A percentile compares a stretch with the other conserved stretches of the same genome.
Evolutionary conservation across 2,329 filamentous ascomycete genomes (phyloP).

Genomic region (Fusarium brevicatenulatum): DNA sequence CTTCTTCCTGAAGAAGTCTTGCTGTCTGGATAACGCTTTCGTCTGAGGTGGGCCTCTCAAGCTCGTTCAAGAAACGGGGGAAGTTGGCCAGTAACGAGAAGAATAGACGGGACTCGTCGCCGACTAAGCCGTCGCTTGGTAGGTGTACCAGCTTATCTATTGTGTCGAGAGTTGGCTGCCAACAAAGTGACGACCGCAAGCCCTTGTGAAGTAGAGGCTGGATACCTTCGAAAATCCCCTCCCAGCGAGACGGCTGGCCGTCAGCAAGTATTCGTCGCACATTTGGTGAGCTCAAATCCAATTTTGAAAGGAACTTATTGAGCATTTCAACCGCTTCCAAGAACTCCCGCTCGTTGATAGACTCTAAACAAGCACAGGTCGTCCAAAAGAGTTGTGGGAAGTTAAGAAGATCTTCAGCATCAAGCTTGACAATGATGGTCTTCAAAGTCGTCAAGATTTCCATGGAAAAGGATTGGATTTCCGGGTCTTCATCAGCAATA

Average conservation of each 20-base stretch:
- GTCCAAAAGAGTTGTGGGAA: constrained; percentile 99
- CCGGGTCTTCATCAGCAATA: constrained; percentile 91
- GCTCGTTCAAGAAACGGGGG: constrained; percentile 81
- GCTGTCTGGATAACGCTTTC: constrained; percentile 70
- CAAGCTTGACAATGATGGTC: constrained; percentile 87
- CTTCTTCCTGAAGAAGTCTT: constrained; percentile 74
- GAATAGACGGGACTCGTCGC: constrained; percentile 82
- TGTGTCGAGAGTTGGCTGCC: constrained; percentile 79
- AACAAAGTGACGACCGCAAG: constrained; percentile 83
- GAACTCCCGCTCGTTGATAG: constrained; percentile 95
- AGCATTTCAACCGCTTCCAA: constrained; percentile 92
- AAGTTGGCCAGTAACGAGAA: constrained; percentile 93
- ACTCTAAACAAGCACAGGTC: constrained; percentile 93
- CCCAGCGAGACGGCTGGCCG: constrained; percentile 86
- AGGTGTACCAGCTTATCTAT: constrained; percentile 82
- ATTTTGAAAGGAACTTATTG: constrained; percentile 82
- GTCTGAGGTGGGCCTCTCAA: constrained; percentile 72
- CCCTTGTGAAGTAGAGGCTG: constrained; percentile 92
- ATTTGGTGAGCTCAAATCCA: constrained; percentile 78
- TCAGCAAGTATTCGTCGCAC: constrained; percentile 79
- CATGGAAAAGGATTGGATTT: constrained; percentile 97
- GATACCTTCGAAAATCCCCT: constrained; percentile 86
- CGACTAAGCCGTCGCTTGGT: constrained; percentile 82
- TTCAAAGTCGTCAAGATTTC: constrained; percentile 96
- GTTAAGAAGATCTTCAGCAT: constrained; percentile 80